phyloP scores from a whole-genome alignment of 2,329 filamentous ascomycete species.

The Cordyceps militaris region DNA sequence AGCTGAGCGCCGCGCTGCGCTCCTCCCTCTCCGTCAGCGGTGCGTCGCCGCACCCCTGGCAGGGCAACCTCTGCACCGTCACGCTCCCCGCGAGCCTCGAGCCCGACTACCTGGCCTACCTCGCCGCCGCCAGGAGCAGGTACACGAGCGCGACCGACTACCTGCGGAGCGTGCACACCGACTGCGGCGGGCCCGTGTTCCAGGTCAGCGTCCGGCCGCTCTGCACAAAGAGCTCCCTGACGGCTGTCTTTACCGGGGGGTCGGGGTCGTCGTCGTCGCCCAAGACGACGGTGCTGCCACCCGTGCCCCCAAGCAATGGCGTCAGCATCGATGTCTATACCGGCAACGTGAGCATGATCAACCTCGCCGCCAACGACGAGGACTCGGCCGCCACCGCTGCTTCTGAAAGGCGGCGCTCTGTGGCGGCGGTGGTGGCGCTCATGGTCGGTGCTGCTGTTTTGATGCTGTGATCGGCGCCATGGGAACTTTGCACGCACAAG shows the following conservation, averaged over 20 bases:
- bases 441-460: not conserved
- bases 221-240: not conserved
- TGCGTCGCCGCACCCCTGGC: not conserved
- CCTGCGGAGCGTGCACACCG: not conserved
- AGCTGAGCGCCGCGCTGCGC: not conserved
- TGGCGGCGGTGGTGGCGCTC: not conserved
- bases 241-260: constrained; percentile 1
- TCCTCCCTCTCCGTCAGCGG: not conserved
- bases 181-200: constrained; percentile 3
- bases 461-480: not conserved
- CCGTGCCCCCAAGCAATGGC: not conserved
- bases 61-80: constrained; percentile 8
- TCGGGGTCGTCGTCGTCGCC: not conserved
- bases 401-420: too few species aligned
- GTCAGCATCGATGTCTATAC: constrained; percentile 2
- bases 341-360: not conserved
- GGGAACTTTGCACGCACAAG: not conserved
- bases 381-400: not conserved
- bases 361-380: not conserved
- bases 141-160: constrained; percentile 4
- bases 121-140: not conserved
- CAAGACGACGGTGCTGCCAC: not conserved
- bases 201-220: constrained; percentile 1
- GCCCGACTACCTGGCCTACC: not conserved
- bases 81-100: constrained; percentile 4